Evolutionary conservation across 768 basidiomycete species (phyloP).

Genomic region (Mrakia blollopis): DNA sequence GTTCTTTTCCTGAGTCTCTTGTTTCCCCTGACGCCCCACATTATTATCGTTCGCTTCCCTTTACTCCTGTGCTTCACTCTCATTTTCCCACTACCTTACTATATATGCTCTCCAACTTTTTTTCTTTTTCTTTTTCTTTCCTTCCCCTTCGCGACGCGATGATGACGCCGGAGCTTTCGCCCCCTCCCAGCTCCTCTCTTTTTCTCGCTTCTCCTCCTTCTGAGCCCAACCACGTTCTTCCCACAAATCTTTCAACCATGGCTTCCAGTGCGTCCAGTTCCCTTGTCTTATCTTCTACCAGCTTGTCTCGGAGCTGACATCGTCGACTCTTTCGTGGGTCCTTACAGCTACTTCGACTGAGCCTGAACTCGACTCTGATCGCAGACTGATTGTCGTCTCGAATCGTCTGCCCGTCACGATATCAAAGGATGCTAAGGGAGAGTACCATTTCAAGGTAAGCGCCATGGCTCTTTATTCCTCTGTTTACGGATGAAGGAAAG

Average conservation of each 20-base stretch:
- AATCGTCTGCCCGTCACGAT: conserved; percentile 95
- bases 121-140: background rate
- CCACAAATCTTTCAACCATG: background rate
- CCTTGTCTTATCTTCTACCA: background rate
- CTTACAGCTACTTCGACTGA: background rate
- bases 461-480: background rate
- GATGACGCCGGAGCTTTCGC: too few relatives aligned
- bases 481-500: background rate
- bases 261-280: background rate
- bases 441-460: conserved; percentile 74
- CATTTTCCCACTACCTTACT: too few relatives aligned
- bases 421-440: conserved; percentile 81
- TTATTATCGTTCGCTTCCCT: background rate
- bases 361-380: background rate
- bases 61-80: background rate
- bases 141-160: too few relatives aligned
- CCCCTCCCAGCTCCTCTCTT: background rate
- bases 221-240: background rate
- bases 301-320: background rate
- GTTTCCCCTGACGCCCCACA: background rate
- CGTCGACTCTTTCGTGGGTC: background rate
- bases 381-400: conserved; percentile 86
- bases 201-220: background rate
- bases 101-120: background rate
- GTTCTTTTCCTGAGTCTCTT: background rate